Evolutionary conservation across 495 filamentous ascomycete genomes (phyloP).

Genomic region (Xylaria nigripes): DNA sequence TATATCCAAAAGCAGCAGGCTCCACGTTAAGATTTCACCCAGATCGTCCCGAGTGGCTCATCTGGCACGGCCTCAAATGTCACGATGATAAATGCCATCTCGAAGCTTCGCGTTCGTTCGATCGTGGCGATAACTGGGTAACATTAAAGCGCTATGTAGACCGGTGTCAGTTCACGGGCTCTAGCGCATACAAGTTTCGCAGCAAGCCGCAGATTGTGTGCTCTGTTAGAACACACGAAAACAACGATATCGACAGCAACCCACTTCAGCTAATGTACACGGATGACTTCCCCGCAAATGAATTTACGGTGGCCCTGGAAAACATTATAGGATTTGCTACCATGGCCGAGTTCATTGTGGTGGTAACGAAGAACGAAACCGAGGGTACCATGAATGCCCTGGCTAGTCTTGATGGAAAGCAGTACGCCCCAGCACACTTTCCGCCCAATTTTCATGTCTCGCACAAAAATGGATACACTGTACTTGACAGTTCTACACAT

Average conservation of each 20-base stretch:
- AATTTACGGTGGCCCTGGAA: conserved; percentile 45
- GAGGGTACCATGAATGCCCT: conserved; percentile 63
- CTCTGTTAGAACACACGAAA: conserved; percentile 60
- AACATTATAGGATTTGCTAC: conserved; percentile 80
- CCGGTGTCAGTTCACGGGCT: conserved; percentile 74
- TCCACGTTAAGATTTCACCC: conserved; percentile 67
- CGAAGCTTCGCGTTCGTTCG: conserved; percentile 59
- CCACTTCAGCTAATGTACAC: conserved; percentile 64
- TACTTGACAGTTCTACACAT: conserved; percentile 86
- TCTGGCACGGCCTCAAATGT: conserved; percentile 71
- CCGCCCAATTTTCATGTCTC: conserved; percentile 68
- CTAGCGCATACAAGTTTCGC: conserved; percentile 50
- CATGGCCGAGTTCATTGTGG: conserved; percentile 91
- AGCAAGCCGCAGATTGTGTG: conserved; percentile 69
- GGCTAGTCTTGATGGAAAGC: conserved; percentile 72
- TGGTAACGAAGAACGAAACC: conserved; percentile 62
- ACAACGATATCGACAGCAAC: conserved; percentile 47
- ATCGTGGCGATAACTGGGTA: conserved; percentile 72
- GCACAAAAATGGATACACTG: conserved; percentile 76
- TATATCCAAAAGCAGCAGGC: conserved; percentile 17
- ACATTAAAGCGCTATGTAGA: conserved; percentile 56
- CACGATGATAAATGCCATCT: conserved; percentile 59
- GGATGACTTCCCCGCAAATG: conserved; percentile 62
- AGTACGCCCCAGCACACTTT: conserved; percentile 77
- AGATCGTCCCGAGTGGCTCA: conserved; percentile 70